A percentile compares a stretch with the other conserved stretches of the same genome.
phyloP scores from a whole-genome alignment of 495 filamentous ascomycete genomes.

The Aspergillus sclerotiicarbonarius region DNA sequence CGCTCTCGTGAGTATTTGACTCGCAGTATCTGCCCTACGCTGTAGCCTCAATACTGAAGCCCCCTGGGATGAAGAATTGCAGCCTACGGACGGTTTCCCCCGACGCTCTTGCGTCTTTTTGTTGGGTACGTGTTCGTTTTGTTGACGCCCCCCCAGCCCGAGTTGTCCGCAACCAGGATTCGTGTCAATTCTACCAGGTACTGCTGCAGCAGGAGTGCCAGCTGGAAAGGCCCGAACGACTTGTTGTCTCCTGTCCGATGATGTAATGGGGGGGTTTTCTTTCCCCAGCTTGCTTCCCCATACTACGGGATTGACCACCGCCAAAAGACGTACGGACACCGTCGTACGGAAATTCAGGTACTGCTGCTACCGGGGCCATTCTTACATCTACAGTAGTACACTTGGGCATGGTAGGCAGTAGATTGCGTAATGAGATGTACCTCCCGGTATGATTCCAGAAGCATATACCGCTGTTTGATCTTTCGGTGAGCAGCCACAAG shows the following conservation, averaged over 20 bases:
- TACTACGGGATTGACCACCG: neutral
- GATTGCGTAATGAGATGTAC: neutral
- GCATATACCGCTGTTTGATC: constrained; percentile 1
- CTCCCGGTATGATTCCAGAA: neutral
- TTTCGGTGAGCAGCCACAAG: neutral
- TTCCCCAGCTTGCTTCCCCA: neutral
- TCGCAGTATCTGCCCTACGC: constrained; percentile 29
- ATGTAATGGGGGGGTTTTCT: constrained; percentile 1
- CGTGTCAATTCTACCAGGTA: too few species aligned
- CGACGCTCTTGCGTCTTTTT: constrained; percentile 4
- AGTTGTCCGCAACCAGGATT: too few species aligned
- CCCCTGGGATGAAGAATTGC: neutral
- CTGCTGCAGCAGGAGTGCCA: neutral
- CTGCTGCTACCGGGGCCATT: too few species aligned
- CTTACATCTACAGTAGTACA: too few species aligned
- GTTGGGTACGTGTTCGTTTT: constrained; percentile 10
- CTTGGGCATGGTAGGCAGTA: neutral
- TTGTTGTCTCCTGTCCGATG: constrained; percentile 2
- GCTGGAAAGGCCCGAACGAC: neutral
- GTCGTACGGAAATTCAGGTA: neutral
- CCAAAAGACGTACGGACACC: too few species aligned
- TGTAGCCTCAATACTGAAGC: constrained; percentile 26
- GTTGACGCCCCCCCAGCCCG: neutral
- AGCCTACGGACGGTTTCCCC: neutral
- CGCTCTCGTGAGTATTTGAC: constrained; percentile 14